Evolutionary conservation across 2,329 filamentous ascomycete genomes (phyloP), one percentile per base, ranked within the genome.

Genomic region (Penicillium sp.): DNA sequence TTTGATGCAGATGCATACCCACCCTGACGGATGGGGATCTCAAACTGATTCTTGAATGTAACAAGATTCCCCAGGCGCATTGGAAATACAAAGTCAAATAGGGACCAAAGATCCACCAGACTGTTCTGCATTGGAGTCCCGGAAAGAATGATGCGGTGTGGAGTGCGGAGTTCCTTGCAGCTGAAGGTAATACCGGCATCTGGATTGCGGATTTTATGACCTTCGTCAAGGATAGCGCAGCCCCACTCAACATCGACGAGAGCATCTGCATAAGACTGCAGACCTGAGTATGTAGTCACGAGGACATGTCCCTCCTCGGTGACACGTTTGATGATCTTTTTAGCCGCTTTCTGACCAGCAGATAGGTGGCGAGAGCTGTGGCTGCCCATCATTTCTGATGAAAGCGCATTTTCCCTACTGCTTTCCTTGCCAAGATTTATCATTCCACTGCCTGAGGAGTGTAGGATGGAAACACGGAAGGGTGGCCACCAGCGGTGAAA

Each of bases 401-500:
- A 87, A 77, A 87, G 74, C 27, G 81, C 80, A 60, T 84, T 84
- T 72, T 93, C 90, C 49, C 82, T 81, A 34, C 79, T 81, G 55
- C 79, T 79, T 69, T 87, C 86, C 49, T 77, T 79, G 44, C 78
- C 77, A 25, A 95, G 80, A 63, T 96, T 92, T 52, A 97, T 79
- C 93, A 99, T 97, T 19, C 94, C 95, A 72, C 92, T 97, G 3
- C 94, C 94, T 5, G 94, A 97, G 0, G 91, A 91, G 71, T 99
- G 94, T 48, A 99, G 74, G 60, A 99, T 97, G 0, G 92, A 96
- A 5, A 99, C 94, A 41, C 95, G 85, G 33, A 99, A 80, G n/a
- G 94, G 88, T n/a, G 94, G 94, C 95, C 95, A 99, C 95, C 95
- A 99, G 13, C 88, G 87, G 75, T 99, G 95, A 66, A 99, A 97